Percentiles rank a stretch among this genome's conserved stretches.
Evolutionary conservation across 2,329 filamentous ascomycete genomes (phyloP).

Genomic region (Alternaria brassicae): DNA sequence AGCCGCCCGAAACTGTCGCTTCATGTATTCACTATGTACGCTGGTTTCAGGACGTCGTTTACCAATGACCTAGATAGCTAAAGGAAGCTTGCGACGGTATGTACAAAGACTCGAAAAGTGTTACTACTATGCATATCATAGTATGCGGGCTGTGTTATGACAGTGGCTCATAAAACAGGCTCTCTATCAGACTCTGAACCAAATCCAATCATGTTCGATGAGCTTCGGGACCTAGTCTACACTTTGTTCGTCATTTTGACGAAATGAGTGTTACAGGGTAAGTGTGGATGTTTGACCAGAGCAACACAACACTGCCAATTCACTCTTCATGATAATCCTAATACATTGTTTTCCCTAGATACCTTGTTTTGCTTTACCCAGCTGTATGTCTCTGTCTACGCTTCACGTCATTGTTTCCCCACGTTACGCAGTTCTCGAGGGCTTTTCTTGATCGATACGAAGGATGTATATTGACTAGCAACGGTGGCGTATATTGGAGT

Average conservation of each 20-base stretch:
- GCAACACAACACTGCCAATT: too few species aligned
- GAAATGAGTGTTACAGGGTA: background rate
- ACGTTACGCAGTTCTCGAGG: background rate
- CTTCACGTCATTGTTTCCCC: background rate
- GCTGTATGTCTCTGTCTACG: background rate
- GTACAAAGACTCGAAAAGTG: conserved; percentile 2
- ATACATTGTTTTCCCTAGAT: too few species aligned
- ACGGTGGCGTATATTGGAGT: conserved; percentile 36
- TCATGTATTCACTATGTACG: conserved; percentile 29
- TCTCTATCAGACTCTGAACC: too few species aligned
- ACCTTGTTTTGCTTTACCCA: background rate
- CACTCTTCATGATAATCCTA: too few species aligned
- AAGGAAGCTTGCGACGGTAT: conserved; percentile 23
- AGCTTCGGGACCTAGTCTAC: too few species aligned
- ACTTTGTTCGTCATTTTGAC: too few species aligned
- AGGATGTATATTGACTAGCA: conserved; percentile 18
- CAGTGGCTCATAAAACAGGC: background rate
- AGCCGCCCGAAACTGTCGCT: conserved; percentile 25
- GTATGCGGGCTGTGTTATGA: background rate
- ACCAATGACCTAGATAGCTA: conserved; percentile 33
- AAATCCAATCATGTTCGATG: accelerated
- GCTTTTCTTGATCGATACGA: background rate
- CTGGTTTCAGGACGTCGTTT: conserved; percentile 15
- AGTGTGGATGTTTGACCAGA: too few species aligned
- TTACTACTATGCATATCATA: background rate